Evolutionary conservation across 2,329 filamentous ascomycete species (phyloP).

Genomic region (Talaromyces sp.): DNA sequence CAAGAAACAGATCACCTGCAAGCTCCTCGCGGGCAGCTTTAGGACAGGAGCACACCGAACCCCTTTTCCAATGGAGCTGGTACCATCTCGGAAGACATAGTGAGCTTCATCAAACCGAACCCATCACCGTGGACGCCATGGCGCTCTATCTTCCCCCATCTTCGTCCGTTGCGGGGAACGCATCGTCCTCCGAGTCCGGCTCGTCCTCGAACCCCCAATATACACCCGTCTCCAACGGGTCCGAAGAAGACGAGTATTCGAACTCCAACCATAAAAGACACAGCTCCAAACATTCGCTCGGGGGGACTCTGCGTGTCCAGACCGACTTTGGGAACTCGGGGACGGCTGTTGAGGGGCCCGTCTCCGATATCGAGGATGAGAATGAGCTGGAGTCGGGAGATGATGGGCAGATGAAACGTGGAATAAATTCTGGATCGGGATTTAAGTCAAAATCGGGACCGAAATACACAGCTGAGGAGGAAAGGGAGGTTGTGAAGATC

Average conservation of each 20-base stretch:
- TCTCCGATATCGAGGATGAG: slow-evolving; percentile 29
- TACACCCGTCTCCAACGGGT: slow-evolving; percentile 39
- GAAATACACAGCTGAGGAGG: slow-evolving; percentile 64
- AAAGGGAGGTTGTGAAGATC: slow-evolving; percentile 69
- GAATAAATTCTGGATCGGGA: background rate
- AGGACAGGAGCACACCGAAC: background rate
- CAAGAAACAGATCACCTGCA: slow-evolving; percentile 8
- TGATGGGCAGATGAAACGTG: slow-evolving; percentile 22
- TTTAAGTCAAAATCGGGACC: slow-evolving; percentile 25
- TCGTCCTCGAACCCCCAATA: slow-evolving; percentile 32
- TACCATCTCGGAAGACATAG: background rate
- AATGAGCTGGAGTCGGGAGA: slow-evolving; percentile 33
- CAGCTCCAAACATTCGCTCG: slow-evolving; percentile 14
- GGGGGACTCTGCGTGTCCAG: slow-evolving; percentile 33
- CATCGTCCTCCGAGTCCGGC: slow-evolving; percentile 31
- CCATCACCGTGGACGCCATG: slow-evolving; percentile 19
- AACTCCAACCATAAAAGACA: slow-evolving; percentile 6
- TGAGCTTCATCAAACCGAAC: background rate
- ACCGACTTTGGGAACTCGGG: slow-evolving; percentile 34
- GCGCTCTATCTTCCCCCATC: slow-evolving; percentile 28
- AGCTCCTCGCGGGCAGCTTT: background rate
- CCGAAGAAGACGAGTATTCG: slow-evolving; percentile 26
- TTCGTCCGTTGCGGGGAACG: slow-evolving; percentile 29
- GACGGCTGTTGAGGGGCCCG: slow-evolving; percentile 17
- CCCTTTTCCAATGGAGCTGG: background rate